A percentile compares a stretch with the other conserved stretches of the same genome.
phyloP scores from a whole-genome alignment of 2,329 filamentous ascomycete species.

The Podosphaera aphanis region DNA sequence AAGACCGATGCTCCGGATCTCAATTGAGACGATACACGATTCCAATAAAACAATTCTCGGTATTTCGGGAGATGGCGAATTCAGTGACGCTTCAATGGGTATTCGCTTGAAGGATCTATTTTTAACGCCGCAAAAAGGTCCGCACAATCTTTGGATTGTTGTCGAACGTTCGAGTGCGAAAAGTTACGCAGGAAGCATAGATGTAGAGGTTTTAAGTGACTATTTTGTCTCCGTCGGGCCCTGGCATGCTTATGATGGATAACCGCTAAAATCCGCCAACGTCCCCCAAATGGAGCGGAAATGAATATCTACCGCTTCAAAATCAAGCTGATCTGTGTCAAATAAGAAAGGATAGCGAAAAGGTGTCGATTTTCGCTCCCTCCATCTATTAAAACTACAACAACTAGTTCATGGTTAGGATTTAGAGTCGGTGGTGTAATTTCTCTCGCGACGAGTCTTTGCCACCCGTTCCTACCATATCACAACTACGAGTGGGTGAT shows the following conservation, averaged over 20 bases:
- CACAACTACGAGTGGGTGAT: too few relatives aligned
- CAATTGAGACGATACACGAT: slow-evolving; percentile 48
- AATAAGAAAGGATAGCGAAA: too few relatives aligned
- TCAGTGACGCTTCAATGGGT: slow-evolving; percentile 40
- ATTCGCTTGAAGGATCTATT: slow-evolving; percentile 54
- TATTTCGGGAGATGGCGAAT: slow-evolving; percentile 47
- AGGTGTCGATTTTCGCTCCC: too few relatives aligned
- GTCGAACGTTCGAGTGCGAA: slow-evolving; percentile 39
- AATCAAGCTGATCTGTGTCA: too few relatives aligned
- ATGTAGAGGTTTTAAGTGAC: slow-evolving; percentile 25
- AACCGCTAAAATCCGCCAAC: neutral
- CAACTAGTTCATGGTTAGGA: too few relatives aligned
- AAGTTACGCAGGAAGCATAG: slow-evolving; percentile 22
- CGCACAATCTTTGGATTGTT: slow-evolving; percentile 51
- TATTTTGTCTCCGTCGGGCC: slow-evolving; percentile 13
- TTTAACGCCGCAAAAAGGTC: slow-evolving; percentile 37
- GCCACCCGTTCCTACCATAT: too few relatives aligned
- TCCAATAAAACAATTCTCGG: slow-evolving; percentile 41
- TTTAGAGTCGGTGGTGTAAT: too few relatives aligned
- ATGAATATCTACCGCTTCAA: too few relatives aligned
- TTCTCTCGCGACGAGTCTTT: too few relatives aligned
- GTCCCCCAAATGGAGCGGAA: neutral
- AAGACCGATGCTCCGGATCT: slow-evolving; percentile 37
- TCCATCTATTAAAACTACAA: too few relatives aligned
- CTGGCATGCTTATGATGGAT: slow-evolving; percentile 15